Percentiles rank a stretch among this genome's conserved stretches.
phyloP scores from a whole-genome alignment of 345 rosid species.

The Eucalyptus marginata region DNA sequence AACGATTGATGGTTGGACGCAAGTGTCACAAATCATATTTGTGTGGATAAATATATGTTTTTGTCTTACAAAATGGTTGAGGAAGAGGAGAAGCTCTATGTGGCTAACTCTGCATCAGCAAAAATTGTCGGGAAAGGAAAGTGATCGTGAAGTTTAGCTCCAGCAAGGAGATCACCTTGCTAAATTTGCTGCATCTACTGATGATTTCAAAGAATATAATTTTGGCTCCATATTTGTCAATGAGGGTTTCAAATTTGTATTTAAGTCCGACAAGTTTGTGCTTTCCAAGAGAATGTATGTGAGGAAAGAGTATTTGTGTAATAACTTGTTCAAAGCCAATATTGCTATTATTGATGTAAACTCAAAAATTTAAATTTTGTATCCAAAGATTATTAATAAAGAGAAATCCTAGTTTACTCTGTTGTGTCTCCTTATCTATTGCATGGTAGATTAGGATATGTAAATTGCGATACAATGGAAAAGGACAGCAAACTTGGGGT shows the following conservation, averaged over 20 bases:
- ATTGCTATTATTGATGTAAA: neutral
- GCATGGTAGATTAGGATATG: neutral
- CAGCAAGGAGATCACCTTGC: neutral
- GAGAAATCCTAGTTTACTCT: neutral
- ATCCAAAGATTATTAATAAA: neutral
- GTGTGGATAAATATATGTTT: no score
- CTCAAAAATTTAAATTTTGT: neutral
- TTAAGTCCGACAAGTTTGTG: neutral
- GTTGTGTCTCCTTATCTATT: neutral
- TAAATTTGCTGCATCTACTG: accelerated
- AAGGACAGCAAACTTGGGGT: neutral
- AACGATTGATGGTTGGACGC: neutral
- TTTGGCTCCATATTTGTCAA: neutral
- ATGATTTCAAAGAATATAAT: neutral
- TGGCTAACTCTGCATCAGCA: neutral
- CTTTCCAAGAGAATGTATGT: neutral
- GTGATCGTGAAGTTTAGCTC: neutral
- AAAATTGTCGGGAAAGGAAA: neutral
- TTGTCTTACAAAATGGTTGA: no score
- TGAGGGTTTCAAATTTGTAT: neutral
- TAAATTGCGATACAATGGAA: neutral
- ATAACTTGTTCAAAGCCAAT: neutral
- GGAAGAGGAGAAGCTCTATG: neutral
- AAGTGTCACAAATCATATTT: neutral
- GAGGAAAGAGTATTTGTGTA: neutral